phyloP scores from a whole-genome alignment of 805 yeast species.

The Ogataea saltuana region DNA sequence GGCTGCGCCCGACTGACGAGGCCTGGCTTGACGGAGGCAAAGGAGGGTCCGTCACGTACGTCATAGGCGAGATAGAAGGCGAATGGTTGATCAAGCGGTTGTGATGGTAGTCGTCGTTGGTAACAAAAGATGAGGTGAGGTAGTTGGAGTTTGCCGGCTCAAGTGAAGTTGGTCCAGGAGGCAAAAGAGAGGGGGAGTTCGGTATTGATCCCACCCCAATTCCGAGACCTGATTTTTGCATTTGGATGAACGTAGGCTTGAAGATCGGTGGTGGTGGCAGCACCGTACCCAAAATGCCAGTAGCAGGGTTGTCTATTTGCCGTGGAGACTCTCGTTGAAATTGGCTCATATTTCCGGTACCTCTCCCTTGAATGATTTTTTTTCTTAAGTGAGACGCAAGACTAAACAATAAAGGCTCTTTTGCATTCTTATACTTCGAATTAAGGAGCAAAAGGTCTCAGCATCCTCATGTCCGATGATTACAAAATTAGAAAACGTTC shows the following conservation, averaged over 20 bases:
- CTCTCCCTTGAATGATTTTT: neutral
- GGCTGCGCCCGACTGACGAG: slow-evolving; percentile 2
- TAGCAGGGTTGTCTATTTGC: neutral
- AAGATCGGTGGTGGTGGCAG: slow-evolving; percentile 50
- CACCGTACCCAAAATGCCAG: slow-evolving; percentile 15
- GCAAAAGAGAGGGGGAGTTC: neutral
- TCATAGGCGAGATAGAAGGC: slow-evolving; percentile 38
- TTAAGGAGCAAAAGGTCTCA: too few relatives aligned
- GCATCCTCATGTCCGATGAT: too few relatives aligned
- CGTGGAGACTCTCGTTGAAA: too few relatives aligned
- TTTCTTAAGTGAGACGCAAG: too few relatives aligned
- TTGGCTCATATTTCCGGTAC: neutral
- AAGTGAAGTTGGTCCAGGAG: neutral
- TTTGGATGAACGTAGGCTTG: slow-evolving; percentile 48
- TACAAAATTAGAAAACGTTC: slow-evolving; percentile 1
- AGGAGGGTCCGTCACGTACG: slow-evolving; percentile 25
- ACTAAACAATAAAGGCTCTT: too few relatives aligned
- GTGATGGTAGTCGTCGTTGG: slow-evolving; percentile 28
- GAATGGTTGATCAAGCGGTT: slow-evolving; percentile 29
- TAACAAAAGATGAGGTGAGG: slow-evolving; percentile 33
- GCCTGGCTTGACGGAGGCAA: neutral
- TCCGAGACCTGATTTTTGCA: slow-evolving; percentile 32
- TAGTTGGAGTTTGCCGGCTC: slow-evolving; percentile 26
- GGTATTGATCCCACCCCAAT: slow-evolving; percentile 12
- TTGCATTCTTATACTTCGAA: neutral